Base-by-base conservation (phyloP, 441 rosid genomes). In the Macaranga tanarius region DNA sequence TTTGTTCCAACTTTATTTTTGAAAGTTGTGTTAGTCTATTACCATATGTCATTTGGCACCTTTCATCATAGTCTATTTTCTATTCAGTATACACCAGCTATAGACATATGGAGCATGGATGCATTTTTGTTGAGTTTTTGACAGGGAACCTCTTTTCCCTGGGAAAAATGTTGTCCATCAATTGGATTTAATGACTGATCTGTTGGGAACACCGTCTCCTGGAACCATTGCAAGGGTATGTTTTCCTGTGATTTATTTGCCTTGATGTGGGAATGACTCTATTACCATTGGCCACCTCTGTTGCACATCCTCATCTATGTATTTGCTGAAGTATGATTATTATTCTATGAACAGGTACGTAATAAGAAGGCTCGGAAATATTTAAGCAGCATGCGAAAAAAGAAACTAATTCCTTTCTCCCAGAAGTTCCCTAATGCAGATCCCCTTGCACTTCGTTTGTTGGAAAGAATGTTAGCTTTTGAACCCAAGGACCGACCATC, bases 21-120 rank as follows among this genome's bases (percentile, higher is more conserved):
- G 20, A 20, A 22, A 9, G 12, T 15, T 7, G 10, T 55, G 28
- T 22, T 52, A 52, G 20, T 52, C 7, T 11, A 71, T 71, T 38
- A 23, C 25, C 25, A 16, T 31, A 31, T 44, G 56, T n/a, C 40
- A 62, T 65, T 66, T 23, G 28, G 13, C 65, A 15, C 31, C 72
- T 22, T 31, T n/a, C 25, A 42, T 73, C 6, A 55, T 71, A 45
- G 25, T 42, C 48, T 79, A 25, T 75, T 73, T 56, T 79, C 0
- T 54, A 78, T 81, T 73, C 80, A 96, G 98, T 93, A 96, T 76
- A 96, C 99, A 23, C 99, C 98, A 71, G 99, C 95, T 10, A 93
- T 96, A 79, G 99, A 96, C 81, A 92, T 87, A 51, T 96, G 99
- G 99, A 96, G 99, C 88, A 91, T 96, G 99, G 99, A 83, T 96